Evolutionary conservation across 345 rosid genomes (phyloP).

Genomic region (Linum usitatissimum): DNA sequence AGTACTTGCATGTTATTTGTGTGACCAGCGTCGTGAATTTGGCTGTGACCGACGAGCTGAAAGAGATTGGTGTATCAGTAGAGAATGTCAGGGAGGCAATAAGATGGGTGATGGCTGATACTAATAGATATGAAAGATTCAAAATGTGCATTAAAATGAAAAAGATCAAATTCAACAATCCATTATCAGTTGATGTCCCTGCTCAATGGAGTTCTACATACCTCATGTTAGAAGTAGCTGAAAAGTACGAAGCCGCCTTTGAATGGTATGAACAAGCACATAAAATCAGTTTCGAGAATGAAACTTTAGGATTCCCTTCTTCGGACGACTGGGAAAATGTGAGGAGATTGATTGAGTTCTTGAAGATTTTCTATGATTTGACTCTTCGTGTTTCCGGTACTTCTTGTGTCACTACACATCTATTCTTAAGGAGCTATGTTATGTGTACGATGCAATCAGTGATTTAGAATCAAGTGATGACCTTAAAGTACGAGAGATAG

Average conservation of each 20-base stretch:
- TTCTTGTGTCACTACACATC: background rate
- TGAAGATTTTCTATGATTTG: background rate
- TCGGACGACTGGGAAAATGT: background rate
- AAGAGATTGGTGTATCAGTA: too few relatives aligned
- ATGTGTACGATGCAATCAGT: background rate
- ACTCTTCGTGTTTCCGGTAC: background rate
- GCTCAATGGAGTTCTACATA: background rate
- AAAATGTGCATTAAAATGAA: too few relatives aligned
- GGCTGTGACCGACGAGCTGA: too few relatives aligned
- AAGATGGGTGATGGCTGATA: too few relatives aligned
- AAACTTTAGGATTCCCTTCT: background rate
- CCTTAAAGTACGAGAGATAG: background rate
- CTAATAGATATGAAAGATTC: too few relatives aligned
- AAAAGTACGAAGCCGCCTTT: background rate
- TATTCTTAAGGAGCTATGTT: background rate
- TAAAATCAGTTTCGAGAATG: background rate
- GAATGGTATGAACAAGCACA: background rate
- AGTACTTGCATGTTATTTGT: too few relatives aligned
- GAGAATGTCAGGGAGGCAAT: too few relatives aligned
- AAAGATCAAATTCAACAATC: too few relatives aligned
- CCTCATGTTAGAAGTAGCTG: background rate
- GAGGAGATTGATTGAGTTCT: background rate
- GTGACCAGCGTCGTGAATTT: too few relatives aligned
- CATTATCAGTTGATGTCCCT: too few relatives aligned
- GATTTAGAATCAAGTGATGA: background rate